phyloP scores from a whole-genome alignment of 306 rosid species.

The Cicer chorassanicum region DNA sequence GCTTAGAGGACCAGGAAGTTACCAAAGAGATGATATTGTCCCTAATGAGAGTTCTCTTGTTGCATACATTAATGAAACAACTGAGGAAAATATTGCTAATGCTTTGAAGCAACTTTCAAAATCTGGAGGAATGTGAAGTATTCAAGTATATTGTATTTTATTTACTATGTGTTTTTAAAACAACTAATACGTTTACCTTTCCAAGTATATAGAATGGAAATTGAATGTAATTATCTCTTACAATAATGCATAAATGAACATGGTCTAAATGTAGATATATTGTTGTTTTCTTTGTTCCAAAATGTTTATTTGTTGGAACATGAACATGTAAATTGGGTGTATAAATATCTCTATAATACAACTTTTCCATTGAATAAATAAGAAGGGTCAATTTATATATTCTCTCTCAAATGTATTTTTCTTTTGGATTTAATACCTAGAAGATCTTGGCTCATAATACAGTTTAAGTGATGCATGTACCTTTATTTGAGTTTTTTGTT shows the following conservation, averaged over 20 bases:
- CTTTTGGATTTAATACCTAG: too few species aligned
- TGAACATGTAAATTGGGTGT: too few species aligned
- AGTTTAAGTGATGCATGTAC: too few species aligned
- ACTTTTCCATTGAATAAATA: too few species aligned
- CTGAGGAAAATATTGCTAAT: constrained; percentile 44
- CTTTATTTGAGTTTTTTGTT: too few species aligned
- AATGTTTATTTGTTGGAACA: not conserved
- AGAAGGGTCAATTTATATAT: too few species aligned
- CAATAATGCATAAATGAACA: not conserved
- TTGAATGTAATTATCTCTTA: constrained; percentile 33
- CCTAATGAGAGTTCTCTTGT: constrained; percentile 75
- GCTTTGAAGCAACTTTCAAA: constrained; percentile 46
- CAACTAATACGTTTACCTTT: constrained; percentile 11
- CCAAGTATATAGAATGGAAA: constrained; percentile 36
- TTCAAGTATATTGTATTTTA: constrained; percentile 2
- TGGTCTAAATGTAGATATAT: constrained; percentile 20
- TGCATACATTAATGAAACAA: constrained; percentile 35
- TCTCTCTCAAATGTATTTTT: too few species aligned
- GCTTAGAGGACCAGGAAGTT: constrained; percentile 80
- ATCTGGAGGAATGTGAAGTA: constrained; percentile 41
- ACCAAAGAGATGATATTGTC: constrained; percentile 70
- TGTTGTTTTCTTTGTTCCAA: constrained; percentile 2
- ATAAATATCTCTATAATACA: too few species aligned
- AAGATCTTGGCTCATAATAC: too few species aligned
- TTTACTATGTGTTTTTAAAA: not conserved